Conservation (phyloP, 2,329 filamentous ascomycete genomes). For the Dactylonectria macrodidyma region DNA sequence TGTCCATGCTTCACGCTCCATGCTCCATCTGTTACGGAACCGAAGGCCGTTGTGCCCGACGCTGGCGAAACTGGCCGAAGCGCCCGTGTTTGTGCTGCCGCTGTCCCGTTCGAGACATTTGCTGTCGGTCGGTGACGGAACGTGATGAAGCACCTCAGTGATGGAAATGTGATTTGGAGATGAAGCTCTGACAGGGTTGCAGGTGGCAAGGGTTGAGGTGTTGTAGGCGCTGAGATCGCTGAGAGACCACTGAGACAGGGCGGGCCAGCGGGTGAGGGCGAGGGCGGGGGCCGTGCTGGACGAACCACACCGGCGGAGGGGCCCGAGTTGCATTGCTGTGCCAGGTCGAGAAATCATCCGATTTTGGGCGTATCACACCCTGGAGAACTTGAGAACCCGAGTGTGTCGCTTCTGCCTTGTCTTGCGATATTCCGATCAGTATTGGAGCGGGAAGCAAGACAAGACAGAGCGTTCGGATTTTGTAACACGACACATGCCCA, state of each 20-base stretch:
- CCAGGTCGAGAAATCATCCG: constrained; percentile 18
- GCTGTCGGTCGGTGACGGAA: too few relatives aligned
- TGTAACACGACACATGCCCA: neutral
- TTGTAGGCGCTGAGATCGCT: constrained; percentile 15
- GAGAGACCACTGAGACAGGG: constrained; percentile 22
- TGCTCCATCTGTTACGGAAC: neutral
- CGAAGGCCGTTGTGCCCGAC: too few relatives aligned
- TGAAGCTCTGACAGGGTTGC: too few relatives aligned
- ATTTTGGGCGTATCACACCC: constrained; percentile 4
- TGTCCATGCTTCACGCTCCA: too few relatives aligned
- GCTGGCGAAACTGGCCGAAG: neutral
- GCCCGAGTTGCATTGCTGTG: constrained; percentile 19
- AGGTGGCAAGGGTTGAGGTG: too few relatives aligned
- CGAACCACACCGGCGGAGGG: constrained; percentile 23
- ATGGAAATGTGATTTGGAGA: neutral
- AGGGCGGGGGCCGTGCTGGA: constrained; percentile 12
- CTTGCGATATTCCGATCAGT: neutral
- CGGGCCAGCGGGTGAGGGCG: neutral
- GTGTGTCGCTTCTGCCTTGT: neutral
- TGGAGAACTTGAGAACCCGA: neutral
- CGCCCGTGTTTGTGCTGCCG: neutral
- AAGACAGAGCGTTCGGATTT: neutral
- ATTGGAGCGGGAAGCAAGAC: neutral
- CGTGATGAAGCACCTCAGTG: neutral
- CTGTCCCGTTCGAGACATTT: neutral